Conservation (phyloP, 768 basidiomycete species). For the Macrolepiota fuliginosa region DNA sequence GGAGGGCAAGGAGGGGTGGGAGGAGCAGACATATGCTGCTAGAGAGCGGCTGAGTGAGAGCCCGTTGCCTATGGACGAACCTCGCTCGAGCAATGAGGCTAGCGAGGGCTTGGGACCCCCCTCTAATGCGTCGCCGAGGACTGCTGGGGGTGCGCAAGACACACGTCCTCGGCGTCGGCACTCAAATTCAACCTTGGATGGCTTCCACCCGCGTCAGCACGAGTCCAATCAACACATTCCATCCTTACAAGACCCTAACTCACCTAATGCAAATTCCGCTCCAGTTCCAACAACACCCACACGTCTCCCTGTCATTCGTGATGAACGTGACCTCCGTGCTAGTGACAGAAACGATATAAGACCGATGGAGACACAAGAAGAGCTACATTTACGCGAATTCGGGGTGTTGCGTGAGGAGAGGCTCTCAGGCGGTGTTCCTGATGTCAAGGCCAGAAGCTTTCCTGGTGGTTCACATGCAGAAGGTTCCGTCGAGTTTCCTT, state of each 20-base stretch:
- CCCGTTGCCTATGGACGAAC: not conserved
- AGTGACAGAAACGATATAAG: not conserved
- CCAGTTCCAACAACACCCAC: not conserved
- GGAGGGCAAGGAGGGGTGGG: not conserved
- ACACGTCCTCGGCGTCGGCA: not conserved
- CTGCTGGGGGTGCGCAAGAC: not conserved
- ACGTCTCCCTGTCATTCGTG: not conserved
- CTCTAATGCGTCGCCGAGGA: not conserved
- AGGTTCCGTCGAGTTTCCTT: conserved; percentile 14
- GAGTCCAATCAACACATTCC: not conserved
- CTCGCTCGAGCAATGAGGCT: not conserved
- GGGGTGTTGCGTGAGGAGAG: not conserved
- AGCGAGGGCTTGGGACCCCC: not conserved
- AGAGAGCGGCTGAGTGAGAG: conserved; percentile 18
- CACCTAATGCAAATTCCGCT: not conserved
- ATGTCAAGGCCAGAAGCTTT: not conserved
- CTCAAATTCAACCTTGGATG: not conserved
- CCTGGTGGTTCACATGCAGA: conserved; percentile 4
- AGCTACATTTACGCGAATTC: not conserved
- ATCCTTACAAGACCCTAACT: not conserved
- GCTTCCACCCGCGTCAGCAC: not conserved
- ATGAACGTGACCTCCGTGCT: not conserved
- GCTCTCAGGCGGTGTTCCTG: not conserved
- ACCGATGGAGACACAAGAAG: not conserved
- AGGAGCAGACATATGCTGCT: conserved; percentile 18